phyloP scores from a whole-genome alignment of 2,329 filamentous ascomycete genomes.

The Nannizziopsis arthrosporioides region DNA sequence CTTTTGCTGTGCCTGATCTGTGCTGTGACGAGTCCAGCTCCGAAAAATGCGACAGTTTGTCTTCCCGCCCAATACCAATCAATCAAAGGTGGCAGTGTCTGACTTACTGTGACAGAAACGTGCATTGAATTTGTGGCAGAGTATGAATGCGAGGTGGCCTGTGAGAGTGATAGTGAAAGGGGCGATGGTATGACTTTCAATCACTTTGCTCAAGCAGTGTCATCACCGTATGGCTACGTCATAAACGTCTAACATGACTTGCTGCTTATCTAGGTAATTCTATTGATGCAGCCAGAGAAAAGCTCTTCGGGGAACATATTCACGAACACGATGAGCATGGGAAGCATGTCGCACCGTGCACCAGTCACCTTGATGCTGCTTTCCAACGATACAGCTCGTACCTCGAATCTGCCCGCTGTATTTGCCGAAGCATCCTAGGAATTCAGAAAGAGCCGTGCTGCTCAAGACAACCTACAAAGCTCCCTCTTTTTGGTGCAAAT shows the following conservation, averaged over 20 bases:
- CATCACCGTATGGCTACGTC: not conserved
- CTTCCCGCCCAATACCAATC: not conserved
- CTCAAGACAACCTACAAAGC: slow-evolving; percentile 3
- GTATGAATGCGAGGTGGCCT: slow-evolving; percentile 9
- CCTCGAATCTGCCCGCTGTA: slow-evolving; percentile 20
- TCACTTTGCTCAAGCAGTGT: not conserved
- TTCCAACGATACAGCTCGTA: slow-evolving; percentile 21
- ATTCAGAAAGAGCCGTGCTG: slow-evolving; percentile 7
- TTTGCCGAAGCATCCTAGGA: slow-evolving; percentile 19
- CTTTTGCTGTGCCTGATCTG: not conserved
- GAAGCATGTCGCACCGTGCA: slow-evolving; percentile 17
- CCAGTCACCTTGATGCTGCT: slow-evolving; percentile 17
- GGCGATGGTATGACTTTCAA: not conserved
- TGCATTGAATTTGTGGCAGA: slow-evolving; percentile 11
- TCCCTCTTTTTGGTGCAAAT: slow-evolving; percentile 6
- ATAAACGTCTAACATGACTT: too few species aligned
- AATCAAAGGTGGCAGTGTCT: not conserved
- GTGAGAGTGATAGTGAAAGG: slow-evolving; percentile 1
- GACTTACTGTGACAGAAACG: slow-evolving; percentile 6
- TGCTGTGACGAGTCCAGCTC: slow-evolving; percentile 2
- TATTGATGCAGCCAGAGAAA: not conserved
- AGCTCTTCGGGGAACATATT: slow-evolving; percentile 10
- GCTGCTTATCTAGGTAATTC: not conserved
- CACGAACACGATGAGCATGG: slow-evolving; percentile 17
- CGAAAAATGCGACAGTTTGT: slow-evolving; percentile 9